Percentiles rank a stretch among this genome's conserved stretches.
Evolutionary conservation across 495 filamentous ascomycete species (phyloP).

Genomic region (Cudoniella acicularis): DNA sequence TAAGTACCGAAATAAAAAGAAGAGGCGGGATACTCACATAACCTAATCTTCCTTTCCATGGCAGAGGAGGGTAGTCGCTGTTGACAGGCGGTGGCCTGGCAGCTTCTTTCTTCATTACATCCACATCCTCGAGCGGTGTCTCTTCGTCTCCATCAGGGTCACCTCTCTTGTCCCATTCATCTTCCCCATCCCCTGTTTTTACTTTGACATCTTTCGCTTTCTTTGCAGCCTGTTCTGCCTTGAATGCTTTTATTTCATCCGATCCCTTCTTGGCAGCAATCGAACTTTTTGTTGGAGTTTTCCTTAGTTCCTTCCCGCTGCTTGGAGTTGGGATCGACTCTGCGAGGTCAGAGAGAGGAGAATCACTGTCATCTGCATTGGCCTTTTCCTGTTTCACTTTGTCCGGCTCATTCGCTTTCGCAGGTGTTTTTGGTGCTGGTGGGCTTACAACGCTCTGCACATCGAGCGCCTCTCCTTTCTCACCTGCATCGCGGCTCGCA

Average conservation of each 20-base stretch:
- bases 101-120: slow-evolving; percentile 20
- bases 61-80: slow-evolving; percentile 80
- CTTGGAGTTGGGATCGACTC: background rate
- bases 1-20: too few relatives aligned
- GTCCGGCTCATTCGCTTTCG: slow-evolving; percentile 6
- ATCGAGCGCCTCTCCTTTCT: slow-evolving; percentile 30
- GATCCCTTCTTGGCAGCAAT: slow-evolving; percentile 36
- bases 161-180: slow-evolving; percentile 11
- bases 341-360: slow-evolving; percentile 15
- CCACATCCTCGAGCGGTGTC: slow-evolving; percentile 31
- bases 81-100: slow-evolving; percentile 65
- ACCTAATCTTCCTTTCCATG: slow-evolving; percentile 89
- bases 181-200: slow-evolving; percentile 21
- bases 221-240: slow-evolving; percentile 24
- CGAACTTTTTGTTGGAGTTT: slow-evolving; percentile 37
- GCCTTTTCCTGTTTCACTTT: background rate
- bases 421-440: background rate
- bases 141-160: slow-evolving; percentile 40
- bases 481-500: slow-evolving; percentile 41
- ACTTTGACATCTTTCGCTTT: slow-evolving; percentile 19
- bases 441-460: slow-evolving; percentile 17
- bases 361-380: slow-evolving; percentile 11
- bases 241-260: slow-evolving; percentile 34
- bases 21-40: slow-evolving; percentile 68
- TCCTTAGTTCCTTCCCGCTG: slow-evolving; percentile 20